Conservation (phyloP, 164 flowering plant genomes). For the Chimonanthus salicifolius region DNA sequence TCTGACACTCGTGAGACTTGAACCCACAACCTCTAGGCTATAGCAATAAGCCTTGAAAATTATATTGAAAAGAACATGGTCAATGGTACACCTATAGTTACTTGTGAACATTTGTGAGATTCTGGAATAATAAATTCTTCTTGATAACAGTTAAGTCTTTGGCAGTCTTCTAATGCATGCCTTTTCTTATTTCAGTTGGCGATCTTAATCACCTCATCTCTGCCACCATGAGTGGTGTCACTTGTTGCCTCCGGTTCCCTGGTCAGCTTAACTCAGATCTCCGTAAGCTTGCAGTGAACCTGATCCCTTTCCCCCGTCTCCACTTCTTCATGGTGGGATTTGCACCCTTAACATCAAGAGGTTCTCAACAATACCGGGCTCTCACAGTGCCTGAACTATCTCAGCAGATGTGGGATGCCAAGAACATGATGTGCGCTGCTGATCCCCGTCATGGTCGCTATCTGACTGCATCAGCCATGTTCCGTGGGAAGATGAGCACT, state of each 20-base stretch:
- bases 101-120: too few species aligned
- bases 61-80: too few species aligned
- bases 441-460: constrained; percentile 47
- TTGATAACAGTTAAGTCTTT: not conserved
- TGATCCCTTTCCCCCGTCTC: constrained; percentile 51
- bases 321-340: constrained; percentile 63
- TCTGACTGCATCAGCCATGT: constrained; percentile 48
- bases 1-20: too few species aligned
- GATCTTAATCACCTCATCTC: constrained; percentile 15
- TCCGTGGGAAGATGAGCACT: constrained; percentile 42
- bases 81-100: too few species aligned
- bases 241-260: constrained; percentile 49
- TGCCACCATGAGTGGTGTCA: constrained; percentile 24
- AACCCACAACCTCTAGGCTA: too few species aligned
- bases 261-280: constrained; percentile 52
- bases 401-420: constrained; percentile 56
- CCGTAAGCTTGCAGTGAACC: constrained; percentile 49
- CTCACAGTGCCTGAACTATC: constrained; percentile 50
- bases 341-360: constrained; percentile 46
- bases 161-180: not conserved
- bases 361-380: constrained; percentile 44
- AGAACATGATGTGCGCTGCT: constrained; percentile 62
- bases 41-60: too few species aligned
- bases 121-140: too few species aligned
- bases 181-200: constrained; percentile 8